Evolutionary conservation across 2,329 filamentous ascomycete species (phyloP).

Genomic region (Elsinoe necatrix): DNA sequence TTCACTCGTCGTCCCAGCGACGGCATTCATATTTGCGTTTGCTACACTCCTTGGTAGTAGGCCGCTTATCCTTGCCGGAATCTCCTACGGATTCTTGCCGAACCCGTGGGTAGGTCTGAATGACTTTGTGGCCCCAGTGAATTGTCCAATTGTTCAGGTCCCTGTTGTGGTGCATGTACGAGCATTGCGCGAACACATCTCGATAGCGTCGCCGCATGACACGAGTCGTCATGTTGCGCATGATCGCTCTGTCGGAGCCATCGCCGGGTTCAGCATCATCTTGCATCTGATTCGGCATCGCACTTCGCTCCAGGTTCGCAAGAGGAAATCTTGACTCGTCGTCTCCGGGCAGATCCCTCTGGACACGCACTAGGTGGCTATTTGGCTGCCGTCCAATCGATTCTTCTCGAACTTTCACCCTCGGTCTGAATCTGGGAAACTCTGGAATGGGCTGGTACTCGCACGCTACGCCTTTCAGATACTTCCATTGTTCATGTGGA

Average conservation of each 20-base stretch:
- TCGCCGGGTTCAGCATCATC: not conserved
- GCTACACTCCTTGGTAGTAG: not conserved
- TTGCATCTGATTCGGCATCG: not conserved
- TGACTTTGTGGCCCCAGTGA: conserved; percentile 26
- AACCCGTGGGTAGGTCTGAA: not conserved
- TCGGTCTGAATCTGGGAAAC: not conserved
- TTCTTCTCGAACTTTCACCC: not conserved
- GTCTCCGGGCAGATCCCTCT: not conserved
- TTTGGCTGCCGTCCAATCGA: not conserved
- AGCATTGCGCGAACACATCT: conserved; percentile 35
- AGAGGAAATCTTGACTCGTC: not conserved
- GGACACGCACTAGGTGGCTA: not conserved
- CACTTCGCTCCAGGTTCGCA: not conserved
- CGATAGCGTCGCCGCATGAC: conserved; percentile 41
- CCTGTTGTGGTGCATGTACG: conserved; percentile 34
- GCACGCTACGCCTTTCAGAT: conserved; percentile 32
- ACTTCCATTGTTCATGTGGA: conserved; percentile 37
- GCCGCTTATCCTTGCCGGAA: not conserved
- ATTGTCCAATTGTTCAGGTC: conserved; percentile 26
- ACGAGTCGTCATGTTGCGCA: conserved; percentile 29
- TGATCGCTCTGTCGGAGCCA: not conserved
- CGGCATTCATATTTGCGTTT: not conserved
- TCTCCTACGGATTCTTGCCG: not conserved
- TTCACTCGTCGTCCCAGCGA: not conserved
- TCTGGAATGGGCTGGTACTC: conserved; percentile 22